A percentile compares a stretch with the other conserved stretches of the same genome.
Conservation (phyloP, 139 green algal species). For the Tetradesmus lagerheimii region DNA sequence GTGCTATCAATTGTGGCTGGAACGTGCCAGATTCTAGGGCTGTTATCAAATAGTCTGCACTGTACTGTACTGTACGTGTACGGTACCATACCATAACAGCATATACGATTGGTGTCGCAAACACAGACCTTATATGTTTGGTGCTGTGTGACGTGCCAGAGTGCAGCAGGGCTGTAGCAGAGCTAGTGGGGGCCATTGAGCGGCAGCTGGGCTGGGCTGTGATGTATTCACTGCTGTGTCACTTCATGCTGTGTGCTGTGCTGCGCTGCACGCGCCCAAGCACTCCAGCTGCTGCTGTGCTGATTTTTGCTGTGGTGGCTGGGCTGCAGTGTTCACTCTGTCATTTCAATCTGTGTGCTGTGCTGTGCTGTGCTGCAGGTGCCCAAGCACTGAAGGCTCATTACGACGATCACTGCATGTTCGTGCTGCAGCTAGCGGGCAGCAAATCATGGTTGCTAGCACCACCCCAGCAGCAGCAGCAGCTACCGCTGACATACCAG, state of each 20-base stretch:
- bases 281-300: too few species aligned
- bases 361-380: slow-evolving; percentile 22
- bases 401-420: slow-evolving; percentile 65
- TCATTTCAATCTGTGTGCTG: too few species aligned
- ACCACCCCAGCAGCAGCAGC: slow-evolving; percentile 28
- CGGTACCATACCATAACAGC: too few species aligned
- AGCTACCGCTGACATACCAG: slow-evolving; percentile 21
- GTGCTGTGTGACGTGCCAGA: slow-evolving; percentile 41
- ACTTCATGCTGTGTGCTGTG: too few species aligned
- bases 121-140: too few species aligned
- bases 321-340: too few species aligned
- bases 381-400: slow-evolving; percentile 50
- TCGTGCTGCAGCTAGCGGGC: slow-evolving; percentile 54
- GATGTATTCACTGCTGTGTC: too few species aligned
- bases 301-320: too few species aligned
- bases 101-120: too few species aligned
- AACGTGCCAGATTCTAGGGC: too few species aligned
- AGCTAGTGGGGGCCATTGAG: slow-evolving; percentile 34
- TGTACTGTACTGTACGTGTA: not conserved
- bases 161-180: slow-evolving; percentile 18
- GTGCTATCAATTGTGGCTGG: not conserved
- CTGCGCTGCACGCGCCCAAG: too few species aligned
- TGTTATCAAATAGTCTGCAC: too few species aligned
- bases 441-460: slow-evolving; percentile 55
- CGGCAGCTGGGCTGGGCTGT: not conserved